These are phyloP conservation scores for Linanthus parryae DNA, from an alignment of 148 eudicot genomes.

Conservation along the genomic window DNA sequence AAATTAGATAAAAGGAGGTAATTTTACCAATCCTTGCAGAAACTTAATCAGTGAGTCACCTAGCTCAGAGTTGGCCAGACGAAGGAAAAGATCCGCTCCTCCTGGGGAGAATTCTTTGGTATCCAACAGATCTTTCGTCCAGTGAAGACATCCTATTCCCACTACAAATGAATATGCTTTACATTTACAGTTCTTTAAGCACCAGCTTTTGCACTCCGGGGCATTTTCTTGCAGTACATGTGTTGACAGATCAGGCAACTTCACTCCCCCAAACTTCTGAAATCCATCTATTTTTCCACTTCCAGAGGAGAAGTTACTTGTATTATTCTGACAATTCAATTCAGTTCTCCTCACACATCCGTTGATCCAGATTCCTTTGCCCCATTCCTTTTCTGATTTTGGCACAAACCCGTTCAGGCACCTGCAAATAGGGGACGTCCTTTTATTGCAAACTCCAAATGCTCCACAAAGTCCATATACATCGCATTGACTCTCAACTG, in stretches of 20 bases:
- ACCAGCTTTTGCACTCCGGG: not conserved
- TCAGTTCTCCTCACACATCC: slow-evolving; percentile 45
- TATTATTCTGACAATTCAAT: slow-evolving; percentile 27
- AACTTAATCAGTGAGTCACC: not conserved
- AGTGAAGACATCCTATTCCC: slow-evolving; percentile 2
- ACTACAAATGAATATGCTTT: not conserved
- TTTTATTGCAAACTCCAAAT: slow-evolving; percentile 24
- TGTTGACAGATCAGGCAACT: slow-evolving; percentile 67
- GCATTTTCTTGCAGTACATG: too few species aligned
- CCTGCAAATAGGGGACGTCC: slow-evolving; percentile 13
- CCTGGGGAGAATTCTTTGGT: slow-evolving; percentile 1
- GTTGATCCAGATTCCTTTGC: slow-evolving; percentile 28
- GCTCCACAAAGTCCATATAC: slow-evolving; percentile 29
- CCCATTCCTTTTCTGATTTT: slow-evolving; percentile 24
- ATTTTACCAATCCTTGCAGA: not conserved
- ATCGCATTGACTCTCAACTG: slow-evolving; percentile 27
- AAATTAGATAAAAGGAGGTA: not conserved
- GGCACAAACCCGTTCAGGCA: slow-evolving; percentile 50
- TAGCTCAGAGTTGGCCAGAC: slow-evolving; percentile 10
- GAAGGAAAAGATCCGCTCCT: slow-evolving; percentile 14
- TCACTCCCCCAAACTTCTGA: slow-evolving; percentile 26
- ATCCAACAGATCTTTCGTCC: not conserved
- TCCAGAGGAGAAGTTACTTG: slow-evolving; percentile 1
- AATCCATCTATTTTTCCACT: slow-evolving; percentile 23
- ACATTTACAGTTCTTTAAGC: slow-evolving; percentile 2